phyloP scores from a whole-genome alignment of 805 yeast genomes.

The Candida ovalis region DNA sequence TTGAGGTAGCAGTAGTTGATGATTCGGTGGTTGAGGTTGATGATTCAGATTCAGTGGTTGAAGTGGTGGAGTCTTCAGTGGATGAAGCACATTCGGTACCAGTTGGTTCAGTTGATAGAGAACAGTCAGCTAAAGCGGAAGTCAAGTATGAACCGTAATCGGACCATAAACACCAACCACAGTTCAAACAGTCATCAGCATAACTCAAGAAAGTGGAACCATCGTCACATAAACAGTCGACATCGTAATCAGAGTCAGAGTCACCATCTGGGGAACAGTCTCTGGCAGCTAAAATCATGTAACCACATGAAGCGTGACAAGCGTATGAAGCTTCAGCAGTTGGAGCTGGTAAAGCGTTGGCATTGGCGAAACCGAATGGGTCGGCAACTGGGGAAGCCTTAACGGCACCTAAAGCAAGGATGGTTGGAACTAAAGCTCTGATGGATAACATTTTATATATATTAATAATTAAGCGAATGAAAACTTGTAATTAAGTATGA shows the following conservation, averaged over 20 bases:
- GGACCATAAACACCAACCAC: constrained; percentile 38
- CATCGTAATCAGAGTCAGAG: constrained; percentile 30
- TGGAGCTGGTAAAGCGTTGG: constrained; percentile 8
- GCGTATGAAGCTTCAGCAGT: constrained; percentile 26
- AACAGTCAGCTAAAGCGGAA: constrained; percentile 29
- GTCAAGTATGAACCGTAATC: constrained; percentile 32
- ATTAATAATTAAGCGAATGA: background rate
- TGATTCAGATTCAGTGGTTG: constrained; percentile 5
- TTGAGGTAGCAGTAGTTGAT: background rate
- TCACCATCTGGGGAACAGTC: constrained; percentile 20
- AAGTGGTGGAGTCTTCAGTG: constrained; percentile 10
- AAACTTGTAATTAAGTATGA: background rate
- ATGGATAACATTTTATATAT: constrained; percentile 1
- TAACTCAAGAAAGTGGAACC: constrained; percentile 24
- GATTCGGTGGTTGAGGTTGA: constrained; percentile 13
- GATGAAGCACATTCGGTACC: constrained; percentile 29
- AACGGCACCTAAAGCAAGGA: constrained; percentile 6
- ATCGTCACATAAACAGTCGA: constrained; percentile 29
- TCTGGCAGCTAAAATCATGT: constrained; percentile 28
- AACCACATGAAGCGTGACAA: constrained; percentile 34
- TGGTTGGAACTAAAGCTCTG: constrained; percentile 3
- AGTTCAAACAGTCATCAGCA: constrained; percentile 31
- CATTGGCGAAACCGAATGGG: constrained; percentile 19
- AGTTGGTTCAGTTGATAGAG: constrained; percentile 31
- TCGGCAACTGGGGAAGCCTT: constrained; percentile 22